Base-by-base conservation (phyloP, 1,284 basidiomycete species). In the Hypsizygus ulmarius region DNA sequence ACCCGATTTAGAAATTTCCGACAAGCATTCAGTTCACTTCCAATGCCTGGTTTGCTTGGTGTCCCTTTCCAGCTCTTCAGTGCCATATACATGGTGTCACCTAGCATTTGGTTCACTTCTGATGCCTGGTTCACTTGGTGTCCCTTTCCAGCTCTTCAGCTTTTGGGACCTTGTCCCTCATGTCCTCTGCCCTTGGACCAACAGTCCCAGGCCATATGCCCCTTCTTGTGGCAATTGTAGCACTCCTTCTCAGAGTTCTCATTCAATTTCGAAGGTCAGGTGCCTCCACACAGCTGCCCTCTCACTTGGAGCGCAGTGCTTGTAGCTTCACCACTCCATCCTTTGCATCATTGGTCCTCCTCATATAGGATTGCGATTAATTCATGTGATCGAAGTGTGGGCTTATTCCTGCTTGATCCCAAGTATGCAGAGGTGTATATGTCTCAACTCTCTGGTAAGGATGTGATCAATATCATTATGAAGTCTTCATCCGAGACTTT, bases 101-200 rank as follows among this genome's bases (percentile, higher is more conserved):
- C 34, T 10, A 41, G 27, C 15, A 15, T 10, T 14, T 5, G 25
- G 29, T 41, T 41, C n/a, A 41, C 29, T 16, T 41, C 29, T 15
- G 27, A 16, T 15, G 39, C 30, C 19, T 40, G 39, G 14, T 47
- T 14, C n/a, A 39, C 34, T 15, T 18, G 33, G 19, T 36, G n/a
- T 19, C 12, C 42, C 21, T 34, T 27, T 37, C 14, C 21, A 18
- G 21, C 39, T 34, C 40, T 19, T 29, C n/a, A 21, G 11, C 34
- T 34, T 19, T 25, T 45, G 7, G 52, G 53, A 34, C 52, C 56
- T 37, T 53, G 49, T 27, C 51, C 54, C 49, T 61, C 14, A 53
- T 64, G 32, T 49, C 63, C 33, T 30, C 56, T 16, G 59, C 67
- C 65, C 19, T 68, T 70, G 1, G 61, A 52, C 28, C 56, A 59